Evolutionary conservation across 352 stramenopile genomes (phyloP).

Genomic region (Pythium phragmiticola): DNA sequence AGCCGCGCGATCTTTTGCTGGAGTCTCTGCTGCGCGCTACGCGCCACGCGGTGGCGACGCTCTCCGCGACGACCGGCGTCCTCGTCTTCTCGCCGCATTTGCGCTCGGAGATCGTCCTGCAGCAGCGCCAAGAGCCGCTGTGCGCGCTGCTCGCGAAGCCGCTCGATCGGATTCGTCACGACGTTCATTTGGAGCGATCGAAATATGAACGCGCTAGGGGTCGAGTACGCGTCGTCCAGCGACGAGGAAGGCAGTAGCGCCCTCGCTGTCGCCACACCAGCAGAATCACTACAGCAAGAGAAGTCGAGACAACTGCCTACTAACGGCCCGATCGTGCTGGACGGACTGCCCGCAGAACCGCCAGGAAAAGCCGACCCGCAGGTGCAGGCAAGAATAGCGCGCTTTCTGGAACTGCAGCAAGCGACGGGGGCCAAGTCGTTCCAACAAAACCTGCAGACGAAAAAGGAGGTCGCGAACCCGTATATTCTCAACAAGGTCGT

Average conservation of each 20-base stretch:
- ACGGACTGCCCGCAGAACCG: slow-evolving; percentile 39
- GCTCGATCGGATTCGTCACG: slow-evolving; percentile 52
- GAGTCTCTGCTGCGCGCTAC: slow-evolving; percentile 35
- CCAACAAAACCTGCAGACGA: slow-evolving; percentile 65
- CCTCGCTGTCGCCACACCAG: neutral
- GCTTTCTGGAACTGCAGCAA: slow-evolving; percentile 46
- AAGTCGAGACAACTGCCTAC: neutral
- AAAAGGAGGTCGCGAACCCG: slow-evolving; percentile 86
- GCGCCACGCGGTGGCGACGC: slow-evolving; percentile 26
- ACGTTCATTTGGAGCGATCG: slow-evolving; percentile 1
- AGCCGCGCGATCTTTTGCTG: slow-evolving; percentile 49
- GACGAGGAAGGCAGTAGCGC: slow-evolving; percentile 26
- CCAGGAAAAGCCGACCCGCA: slow-evolving; percentile 27
- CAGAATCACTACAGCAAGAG: neutral
- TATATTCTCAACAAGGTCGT: slow-evolving; percentile 88
- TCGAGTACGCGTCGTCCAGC: slow-evolving; percentile 38
- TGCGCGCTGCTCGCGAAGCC: slow-evolving; percentile 58
- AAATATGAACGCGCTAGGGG: slow-evolving; percentile 39
- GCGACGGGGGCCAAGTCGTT: slow-evolving; percentile 35
- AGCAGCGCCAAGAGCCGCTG: slow-evolving; percentile 52
- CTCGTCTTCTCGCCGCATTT: slow-evolving; percentile 59
- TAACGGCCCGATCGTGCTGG: slow-evolving; percentile 10
- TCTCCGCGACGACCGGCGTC: slow-evolving; percentile 24
- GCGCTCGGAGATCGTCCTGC: slow-evolving; percentile 58
- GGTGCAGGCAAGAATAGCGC: slow-evolving; percentile 64